phyloP scores from a whole-genome alignment of 1,284 basidiomycete species.

The Pholiota adiposa region DNA sequence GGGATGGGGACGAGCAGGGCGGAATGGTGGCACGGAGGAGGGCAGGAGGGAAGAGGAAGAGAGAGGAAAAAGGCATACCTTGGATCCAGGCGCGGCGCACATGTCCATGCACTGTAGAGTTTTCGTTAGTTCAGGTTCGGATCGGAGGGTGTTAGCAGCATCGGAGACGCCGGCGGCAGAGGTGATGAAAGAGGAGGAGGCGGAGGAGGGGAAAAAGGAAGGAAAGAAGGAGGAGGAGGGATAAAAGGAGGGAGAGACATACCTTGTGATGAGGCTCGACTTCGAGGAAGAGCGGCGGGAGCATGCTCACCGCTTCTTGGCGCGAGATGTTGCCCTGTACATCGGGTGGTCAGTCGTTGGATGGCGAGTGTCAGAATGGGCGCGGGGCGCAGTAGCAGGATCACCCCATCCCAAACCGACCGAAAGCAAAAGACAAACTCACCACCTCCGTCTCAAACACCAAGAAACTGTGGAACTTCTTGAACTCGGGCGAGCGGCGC shows the following conservation, averaged over 20 bases:
- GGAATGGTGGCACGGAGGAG: no score
- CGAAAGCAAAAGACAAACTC: no score
- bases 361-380: no score
- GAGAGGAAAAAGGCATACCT: conserved; percentile 47
- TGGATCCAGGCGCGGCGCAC: conserved; percentile 99
- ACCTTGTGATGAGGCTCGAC: conserved; percentile 92
- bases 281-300: conserved; percentile 94
- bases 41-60: conserved; percentile 2
- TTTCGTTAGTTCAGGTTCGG: conserved; percentile 6
- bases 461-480: conserved; percentile 94
- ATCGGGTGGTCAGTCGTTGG: no score
- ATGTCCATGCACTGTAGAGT: conserved; percentile 85
- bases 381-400: no score
- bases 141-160: no score
- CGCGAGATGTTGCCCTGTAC: conserved; percentile 91
- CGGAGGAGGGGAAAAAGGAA: no score
- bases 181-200: no score
- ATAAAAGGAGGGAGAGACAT: conserved; percentile 29
- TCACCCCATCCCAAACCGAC: no score
- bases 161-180: no score
- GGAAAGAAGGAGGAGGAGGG: neutral
- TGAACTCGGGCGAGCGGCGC: conserved; percentile 92
- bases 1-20: no score
- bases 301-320: conserved; percentile 98
- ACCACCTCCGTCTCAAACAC: conserved; percentile 98